Evolutionary conservation across 2,329 filamentous ascomycete genomes (phyloP), one percentile per base, ranked within the genome.

Genomic region (Dichotomopilus funicola): DNA sequence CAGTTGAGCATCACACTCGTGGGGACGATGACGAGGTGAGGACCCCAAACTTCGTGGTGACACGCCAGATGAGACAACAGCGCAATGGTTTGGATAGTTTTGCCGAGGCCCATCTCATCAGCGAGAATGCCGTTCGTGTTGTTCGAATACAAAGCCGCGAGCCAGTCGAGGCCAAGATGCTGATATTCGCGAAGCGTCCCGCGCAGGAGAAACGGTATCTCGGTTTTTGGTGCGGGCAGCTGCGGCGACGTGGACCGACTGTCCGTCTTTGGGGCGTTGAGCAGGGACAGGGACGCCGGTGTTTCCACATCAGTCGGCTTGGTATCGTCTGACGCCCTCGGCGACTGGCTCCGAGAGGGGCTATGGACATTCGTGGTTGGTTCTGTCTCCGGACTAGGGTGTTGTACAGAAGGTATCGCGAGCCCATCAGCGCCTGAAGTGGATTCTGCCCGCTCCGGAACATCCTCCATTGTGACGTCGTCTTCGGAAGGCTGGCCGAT

Each of bases 1-100:
- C 94, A 99, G 68, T 99, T 99, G 61, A 99, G 82, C 80, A 99
- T 96, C 49, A 99, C 95, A 71, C 91, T 97, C 2, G 94, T 99
- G 1, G 94, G 94, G 1, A 99, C 94, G 58, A 99, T 88, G 49
- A 99, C 89, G 31, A 99, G 76, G 75, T 99, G 94, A 0, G 94
- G 91, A 0, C 95, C 94, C 95, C 94, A 99, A 5, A 95, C 85
- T 65, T 91, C 84, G 67, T 96, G 88, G 41, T 90, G 81, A 59
- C 91, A 91, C 7, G 95, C 94, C 38, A 99, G 78, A 68, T 99
- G 92, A 4, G 94, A 94, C 40, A 99, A 78, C 3, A 99, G 76
- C 3, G 95, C 87, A 65, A 99, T 99, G 0, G 94, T 99, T 69
- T 99, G 94, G 47, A 99, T 97, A 0, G 94, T 99, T 72, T 99